Percentiles rank a stretch among this genome's conserved stretches.
phyloP scores from a whole-genome alignment of 139 green algal genomes.

The Chlamydomonas urium region DNA sequence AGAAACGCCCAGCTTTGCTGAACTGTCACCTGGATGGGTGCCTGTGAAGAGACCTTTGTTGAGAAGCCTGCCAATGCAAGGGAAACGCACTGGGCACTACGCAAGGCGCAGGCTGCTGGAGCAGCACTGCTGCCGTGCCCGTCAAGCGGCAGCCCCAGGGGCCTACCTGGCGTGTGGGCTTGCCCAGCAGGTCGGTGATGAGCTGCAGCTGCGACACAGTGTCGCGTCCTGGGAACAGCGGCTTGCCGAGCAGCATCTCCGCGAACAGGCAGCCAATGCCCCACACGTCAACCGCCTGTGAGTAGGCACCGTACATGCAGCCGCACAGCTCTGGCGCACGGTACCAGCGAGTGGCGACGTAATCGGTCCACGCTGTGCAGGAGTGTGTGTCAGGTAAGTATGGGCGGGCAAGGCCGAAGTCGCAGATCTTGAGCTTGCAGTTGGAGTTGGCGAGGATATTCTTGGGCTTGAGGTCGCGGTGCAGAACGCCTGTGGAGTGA shows the following conservation, averaged over 20 bases:
- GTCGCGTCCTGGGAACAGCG: constrained; percentile 9
- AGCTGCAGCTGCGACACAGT: constrained; percentile 30
- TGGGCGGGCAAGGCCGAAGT: constrained; percentile 89
- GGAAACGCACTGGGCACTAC: constrained; percentile 1
- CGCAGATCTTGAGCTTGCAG: constrained; percentile 92
- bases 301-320: constrained; percentile 35
- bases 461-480: constrained; percentile 92
- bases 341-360: constrained; percentile 96
- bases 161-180: constrained; percentile 15
- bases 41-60: constrained; percentile 39
- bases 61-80: too few relatives aligned
- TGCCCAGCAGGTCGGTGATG: constrained; percentile 41
- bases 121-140: background rate
- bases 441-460: constrained; percentile 96
- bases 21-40: too few relatives aligned
- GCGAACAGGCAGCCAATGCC: constrained; percentile 91
- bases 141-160: background rate
- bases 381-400: background rate
- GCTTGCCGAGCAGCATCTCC: constrained; percentile 48
- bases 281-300: constrained; percentile 87
- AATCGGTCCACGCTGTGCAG: constrained; percentile 53
- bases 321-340: constrained; percentile 86
- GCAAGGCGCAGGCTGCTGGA: background rate
- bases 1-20: too few relatives aligned
- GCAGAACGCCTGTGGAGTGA: constrained; percentile 86